These are phyloP conservation scores for Rhynchosporium graminicola DNA, from an alignment of 2,329 filamentous ascomycete species.

Conservation along the genomic window DNA sequence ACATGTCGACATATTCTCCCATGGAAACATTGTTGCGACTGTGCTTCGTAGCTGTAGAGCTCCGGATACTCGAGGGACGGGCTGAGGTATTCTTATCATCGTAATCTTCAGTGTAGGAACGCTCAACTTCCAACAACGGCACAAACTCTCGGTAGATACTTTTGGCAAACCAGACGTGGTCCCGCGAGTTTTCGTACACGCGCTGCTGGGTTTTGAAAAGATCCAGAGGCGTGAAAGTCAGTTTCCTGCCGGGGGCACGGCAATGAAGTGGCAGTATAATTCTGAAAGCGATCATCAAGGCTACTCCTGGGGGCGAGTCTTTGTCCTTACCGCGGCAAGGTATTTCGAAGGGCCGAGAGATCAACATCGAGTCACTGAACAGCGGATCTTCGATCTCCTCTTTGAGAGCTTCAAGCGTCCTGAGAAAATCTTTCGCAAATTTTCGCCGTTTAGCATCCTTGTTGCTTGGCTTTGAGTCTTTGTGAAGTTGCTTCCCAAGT, in stretches of 20 bases:
- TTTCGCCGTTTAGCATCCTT: conserved; percentile 41
- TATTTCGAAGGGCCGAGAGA: conserved; percentile 46
- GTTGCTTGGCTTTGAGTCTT: conserved; percentile 41
- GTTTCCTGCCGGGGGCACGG: conserved; percentile 51
- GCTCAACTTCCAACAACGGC: conserved; percentile 43
- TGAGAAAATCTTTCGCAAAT: conserved; percentile 50
- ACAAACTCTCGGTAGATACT: conserved; percentile 63
- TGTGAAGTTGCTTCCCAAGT: conserved; percentile 44
- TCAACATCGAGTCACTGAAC: conserved; percentile 50
- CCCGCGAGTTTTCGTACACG: conserved; percentile 54
- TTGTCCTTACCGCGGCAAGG: conserved; percentile 42
- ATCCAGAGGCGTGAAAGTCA: conserved; percentile 60
- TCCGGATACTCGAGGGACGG: neutral
- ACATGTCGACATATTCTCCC: conserved; percentile 19
- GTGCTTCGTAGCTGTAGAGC: conserved; percentile 3
- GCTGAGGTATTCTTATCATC: conserved; percentile 1
- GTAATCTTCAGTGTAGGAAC: neutral
- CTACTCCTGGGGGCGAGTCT: conserved; percentile 37
- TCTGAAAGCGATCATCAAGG: conserved; percentile 56
- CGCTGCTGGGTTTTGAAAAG: conserved; percentile 70
- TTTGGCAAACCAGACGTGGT: conserved; percentile 60
- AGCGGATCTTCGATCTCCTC: conserved; percentile 47
- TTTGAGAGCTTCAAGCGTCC: conserved; percentile 46
- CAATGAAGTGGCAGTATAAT: conserved; percentile 63
- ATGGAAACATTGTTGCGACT: conserved; percentile 15